These are phyloP conservation scores for Coniochaeta sp. DNA, from an alignment of 2,329 filamentous ascomycete genomes.

Conservation along the genomic window DNA sequence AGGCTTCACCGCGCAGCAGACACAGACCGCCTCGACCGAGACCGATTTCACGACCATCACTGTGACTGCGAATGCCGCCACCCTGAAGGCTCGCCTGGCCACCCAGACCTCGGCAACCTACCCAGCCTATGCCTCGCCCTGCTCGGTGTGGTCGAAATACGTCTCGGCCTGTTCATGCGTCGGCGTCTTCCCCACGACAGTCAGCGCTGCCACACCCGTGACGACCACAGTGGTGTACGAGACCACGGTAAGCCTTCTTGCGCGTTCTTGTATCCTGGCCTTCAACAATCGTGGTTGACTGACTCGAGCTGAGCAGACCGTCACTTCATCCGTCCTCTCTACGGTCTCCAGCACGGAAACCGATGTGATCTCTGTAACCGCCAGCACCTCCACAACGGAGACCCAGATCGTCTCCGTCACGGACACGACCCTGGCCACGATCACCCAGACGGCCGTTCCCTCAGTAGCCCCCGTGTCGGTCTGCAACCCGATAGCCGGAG, in stretches of 20 bases:
- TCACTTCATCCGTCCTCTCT: neutral
- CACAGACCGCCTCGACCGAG: neutral
- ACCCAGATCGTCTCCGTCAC: neutral
- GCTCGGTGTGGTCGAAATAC: neutral
- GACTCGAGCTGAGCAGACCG: neutral
- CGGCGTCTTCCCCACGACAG: conserved; percentile 1
- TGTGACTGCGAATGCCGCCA: neutral
- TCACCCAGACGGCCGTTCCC: conserved; percentile 1
- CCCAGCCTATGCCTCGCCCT: conserved; percentile 2
- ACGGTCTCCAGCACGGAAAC: neutral
- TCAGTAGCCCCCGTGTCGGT: neutral
- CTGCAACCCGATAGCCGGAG: neutral
- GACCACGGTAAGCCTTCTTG: neutral
- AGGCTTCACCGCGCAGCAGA: neutral
- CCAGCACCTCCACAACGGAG: neutral
- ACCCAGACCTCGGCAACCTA: neutral
- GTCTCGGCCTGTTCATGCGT: conserved; percentile 4
- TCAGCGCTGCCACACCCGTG: neutral
- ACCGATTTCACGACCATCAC: neutral
- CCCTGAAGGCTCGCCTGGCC: neutral
- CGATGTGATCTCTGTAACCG: neutral
- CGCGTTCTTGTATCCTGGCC: too few relatives aligned
- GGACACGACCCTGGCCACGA: neutral
- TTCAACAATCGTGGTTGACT: neutral
- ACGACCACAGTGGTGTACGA: conserved; percentile 1